These are phyloP conservation scores for Globisporangium takayamanum DNA, from an alignment of 352 stramenopile species.

Conservation along the genomic window DNA sequence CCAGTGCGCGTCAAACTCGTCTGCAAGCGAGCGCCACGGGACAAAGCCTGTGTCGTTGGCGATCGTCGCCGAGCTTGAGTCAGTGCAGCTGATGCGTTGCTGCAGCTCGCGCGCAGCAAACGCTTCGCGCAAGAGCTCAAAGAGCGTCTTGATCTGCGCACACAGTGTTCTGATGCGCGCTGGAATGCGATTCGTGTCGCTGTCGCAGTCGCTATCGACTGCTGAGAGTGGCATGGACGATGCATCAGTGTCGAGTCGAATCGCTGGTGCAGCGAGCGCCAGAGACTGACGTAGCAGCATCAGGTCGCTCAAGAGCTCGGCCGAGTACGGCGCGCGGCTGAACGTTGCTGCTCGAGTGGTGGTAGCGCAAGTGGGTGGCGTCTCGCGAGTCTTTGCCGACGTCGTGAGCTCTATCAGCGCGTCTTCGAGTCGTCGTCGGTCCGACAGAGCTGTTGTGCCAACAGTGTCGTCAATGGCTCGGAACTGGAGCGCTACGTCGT, in stretches of 20 bases:
- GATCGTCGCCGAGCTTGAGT: background rate
- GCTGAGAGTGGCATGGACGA: background rate
- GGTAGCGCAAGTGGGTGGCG: background rate
- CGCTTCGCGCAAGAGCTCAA: conserved; percentile 5
- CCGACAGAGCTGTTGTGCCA: background rate
- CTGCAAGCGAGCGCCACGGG: conserved; percentile 5
- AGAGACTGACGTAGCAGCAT: conserved; percentile 11
- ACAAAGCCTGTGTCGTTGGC: conserved; percentile 1
- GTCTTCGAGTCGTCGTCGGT: conserved; percentile 8
- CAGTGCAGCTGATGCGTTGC: background rate
- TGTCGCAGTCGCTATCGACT: background rate
- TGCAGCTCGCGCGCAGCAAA: background rate
- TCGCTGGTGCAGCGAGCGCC: conserved; percentile 9
- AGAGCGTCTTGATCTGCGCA: conserved; percentile 4
- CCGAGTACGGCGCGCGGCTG: conserved; percentile 12
- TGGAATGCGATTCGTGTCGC: background rate
- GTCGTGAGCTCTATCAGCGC: conserved; percentile 9
- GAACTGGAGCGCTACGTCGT: conserved; percentile 1
- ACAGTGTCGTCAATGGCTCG: background rate
- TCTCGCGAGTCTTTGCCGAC: background rate
- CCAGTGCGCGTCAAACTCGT: conserved; percentile 11
- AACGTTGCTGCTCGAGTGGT: background rate
- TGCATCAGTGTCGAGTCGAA: no score
- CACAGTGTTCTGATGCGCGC: background rate
- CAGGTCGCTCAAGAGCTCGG: conserved; percentile 22